Percentiles rank a stretch among this genome's conserved stretches.
phyloP scores from a whole-genome alignment of 2,329 filamentous ascomycete genomes.

The Sclerotinia nivalis region DNA sequence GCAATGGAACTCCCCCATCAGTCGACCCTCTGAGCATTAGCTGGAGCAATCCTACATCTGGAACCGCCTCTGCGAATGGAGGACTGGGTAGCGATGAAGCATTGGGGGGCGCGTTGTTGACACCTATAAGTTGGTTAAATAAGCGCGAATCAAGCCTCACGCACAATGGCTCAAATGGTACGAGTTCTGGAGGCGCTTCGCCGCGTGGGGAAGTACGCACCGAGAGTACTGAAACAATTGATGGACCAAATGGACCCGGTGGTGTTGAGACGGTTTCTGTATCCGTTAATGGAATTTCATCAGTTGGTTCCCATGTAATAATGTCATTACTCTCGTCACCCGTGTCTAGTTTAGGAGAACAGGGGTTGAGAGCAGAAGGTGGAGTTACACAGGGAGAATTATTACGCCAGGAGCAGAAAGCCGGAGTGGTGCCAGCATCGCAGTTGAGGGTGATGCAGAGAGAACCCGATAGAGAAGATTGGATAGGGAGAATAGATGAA shows the following conservation, averaged over 20 bases:
- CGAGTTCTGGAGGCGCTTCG: constrained; percentile 29
- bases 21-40: constrained; percentile 45
- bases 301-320: constrained; percentile 45
- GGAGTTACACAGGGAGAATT: constrained; percentile 82
- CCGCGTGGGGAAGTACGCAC: constrained; percentile 58
- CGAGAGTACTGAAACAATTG: constrained; percentile 77
- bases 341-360: constrained; percentile 30
- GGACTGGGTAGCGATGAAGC: constrained; percentile 80
- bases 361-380: constrained; percentile 41
- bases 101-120: constrained; percentile 85
- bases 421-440: constrained; percentile 71
- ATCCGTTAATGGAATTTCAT: constrained; percentile 68
- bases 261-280: constrained; percentile 80
- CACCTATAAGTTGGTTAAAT: constrained; percentile 87
- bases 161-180: constrained; percentile 17
- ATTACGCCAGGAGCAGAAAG: constrained; percentile 81
- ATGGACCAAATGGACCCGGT: constrained; percentile 76
- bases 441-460: constrained; percentile 48
- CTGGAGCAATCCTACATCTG: constrained; percentile 50
- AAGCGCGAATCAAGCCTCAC: constrained; percentile 40
- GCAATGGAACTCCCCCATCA: constrained; percentile 56
- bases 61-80: constrained; percentile 35
- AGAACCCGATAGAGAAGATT: constrained; percentile 33
- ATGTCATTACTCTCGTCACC: constrained; percentile 34
- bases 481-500: constrained; percentile 7